Conservation (phyloP, 2,329 filamentous ascomycete species). For the Fusarium annulatum region DNA sequence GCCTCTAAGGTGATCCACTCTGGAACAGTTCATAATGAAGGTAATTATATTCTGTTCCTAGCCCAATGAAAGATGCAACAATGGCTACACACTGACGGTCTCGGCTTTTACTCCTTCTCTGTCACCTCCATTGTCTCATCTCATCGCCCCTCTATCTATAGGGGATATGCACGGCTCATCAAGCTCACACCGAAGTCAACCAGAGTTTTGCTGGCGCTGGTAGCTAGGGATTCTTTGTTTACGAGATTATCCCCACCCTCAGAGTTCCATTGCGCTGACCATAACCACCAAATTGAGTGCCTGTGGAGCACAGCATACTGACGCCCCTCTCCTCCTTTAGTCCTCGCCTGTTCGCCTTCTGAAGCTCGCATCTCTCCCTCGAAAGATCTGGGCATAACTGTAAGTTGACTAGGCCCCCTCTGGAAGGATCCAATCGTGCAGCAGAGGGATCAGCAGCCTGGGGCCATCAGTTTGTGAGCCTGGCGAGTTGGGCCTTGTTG, state of each 20-base stretch:
- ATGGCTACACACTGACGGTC: conserved; percentile 16
- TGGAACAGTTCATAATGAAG: background rate
- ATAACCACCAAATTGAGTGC: conserved; percentile 20
- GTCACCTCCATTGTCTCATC: conserved; percentile 22
- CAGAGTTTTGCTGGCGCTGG: conserved; percentile 16
- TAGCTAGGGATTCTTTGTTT: conserved; percentile 9
- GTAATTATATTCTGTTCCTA: background rate
- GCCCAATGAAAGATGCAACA: conserved; percentile 5
- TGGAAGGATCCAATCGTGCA: conserved; percentile 12
- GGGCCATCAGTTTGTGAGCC: conserved; percentile 14
- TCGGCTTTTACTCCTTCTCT: conserved; percentile 14
- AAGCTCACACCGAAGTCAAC: conserved; percentile 2
- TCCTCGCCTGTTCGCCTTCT: background rate
- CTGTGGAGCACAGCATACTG: conserved; percentile 23
- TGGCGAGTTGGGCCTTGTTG: conserved; percentile 14
- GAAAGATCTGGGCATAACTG: conserved; percentile 21
- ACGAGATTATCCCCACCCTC: conserved; percentile 33
- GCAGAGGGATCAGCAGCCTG: conserved; percentile 27
- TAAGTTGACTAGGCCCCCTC: conserved; percentile 22
- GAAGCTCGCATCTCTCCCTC: conserved; percentile 21
- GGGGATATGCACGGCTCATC: conserved; percentile 10
- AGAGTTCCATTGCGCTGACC: conserved; percentile 38
- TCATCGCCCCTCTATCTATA: conserved; percentile 15
- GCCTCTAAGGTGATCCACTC: background rate
- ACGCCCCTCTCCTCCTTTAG: background rate